Percentiles rank a stretch among this genome's conserved stretches.
These are phyloP conservation scores for Neospermospora avenae DNA, from an alignment of 2,329 filamentous ascomycete species.

Conservation along the genomic window DNA sequence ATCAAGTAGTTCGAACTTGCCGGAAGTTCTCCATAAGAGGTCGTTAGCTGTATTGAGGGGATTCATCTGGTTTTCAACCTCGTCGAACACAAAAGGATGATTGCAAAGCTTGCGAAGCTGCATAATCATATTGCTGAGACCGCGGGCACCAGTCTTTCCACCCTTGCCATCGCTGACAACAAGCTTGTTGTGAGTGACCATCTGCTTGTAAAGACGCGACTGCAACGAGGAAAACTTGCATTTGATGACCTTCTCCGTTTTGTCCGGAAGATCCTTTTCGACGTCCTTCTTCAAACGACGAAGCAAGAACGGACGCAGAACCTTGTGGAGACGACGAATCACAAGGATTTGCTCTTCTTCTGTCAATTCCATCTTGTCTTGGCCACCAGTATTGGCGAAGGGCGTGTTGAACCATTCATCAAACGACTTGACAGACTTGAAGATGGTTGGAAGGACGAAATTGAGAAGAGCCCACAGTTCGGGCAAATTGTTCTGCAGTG, in stretches of 20 bases:
- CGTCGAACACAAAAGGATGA: slow-evolving; percentile 97
- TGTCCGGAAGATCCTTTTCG: slow-evolving; percentile 97
- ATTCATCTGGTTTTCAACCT: slow-evolving; percentile 98
- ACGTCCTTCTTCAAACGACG: slow-evolving; percentile 99
- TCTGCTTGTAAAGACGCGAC: slow-evolving; percentile 92
- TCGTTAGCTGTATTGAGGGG: slow-evolving; percentile 86
- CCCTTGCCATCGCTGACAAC: slow-evolving; percentile 93
- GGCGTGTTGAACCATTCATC: slow-evolving; percentile 99
- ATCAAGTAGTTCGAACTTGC: slow-evolving; percentile 96
- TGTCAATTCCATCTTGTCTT: slow-evolving; percentile 97
- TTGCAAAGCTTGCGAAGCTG: slow-evolving; percentile 98
- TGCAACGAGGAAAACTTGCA: slow-evolving; percentile 97
- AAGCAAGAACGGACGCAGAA: slow-evolving; percentile 92
- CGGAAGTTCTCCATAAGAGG: slow-evolving; percentile 88
- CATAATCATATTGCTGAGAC: slow-evolving; percentile 99
- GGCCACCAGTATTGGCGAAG: slow-evolving; percentile 94
- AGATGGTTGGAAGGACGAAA: slow-evolving; percentile 96
- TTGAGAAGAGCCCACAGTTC: slow-evolving; percentile 98
- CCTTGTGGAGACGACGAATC: slow-evolving; percentile 97
- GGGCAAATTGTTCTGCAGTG: slow-evolving; percentile 92
- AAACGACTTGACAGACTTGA: slow-evolving; percentile 98
- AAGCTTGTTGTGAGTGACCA: slow-evolving; percentile 92
- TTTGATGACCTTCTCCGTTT: slow-evolving; percentile 98
- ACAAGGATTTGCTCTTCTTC: slow-evolving; percentile 99
- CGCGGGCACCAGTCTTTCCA: slow-evolving; percentile 89